phyloP scores from a whole-genome alignment of 2,329 filamentous ascomycete species.

The Phialemoniopsis sp. region DNA sequence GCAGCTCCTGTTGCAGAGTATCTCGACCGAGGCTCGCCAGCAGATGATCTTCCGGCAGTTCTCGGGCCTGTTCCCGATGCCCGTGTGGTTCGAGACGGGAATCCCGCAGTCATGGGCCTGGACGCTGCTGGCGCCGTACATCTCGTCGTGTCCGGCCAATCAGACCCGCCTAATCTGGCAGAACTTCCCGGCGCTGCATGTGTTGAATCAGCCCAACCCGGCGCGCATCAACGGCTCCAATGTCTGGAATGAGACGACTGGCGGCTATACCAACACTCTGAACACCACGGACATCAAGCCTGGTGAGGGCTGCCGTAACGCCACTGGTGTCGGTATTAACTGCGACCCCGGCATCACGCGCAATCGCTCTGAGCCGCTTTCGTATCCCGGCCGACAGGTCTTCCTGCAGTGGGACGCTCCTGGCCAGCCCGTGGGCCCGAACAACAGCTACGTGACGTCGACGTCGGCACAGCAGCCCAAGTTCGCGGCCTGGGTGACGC shows the following conservation, averaged over 20 bases:
- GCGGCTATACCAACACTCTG: slow-evolving; percentile 53
- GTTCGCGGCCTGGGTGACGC: slow-evolving; percentile 73
- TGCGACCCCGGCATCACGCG: slow-evolving; percentile 63
- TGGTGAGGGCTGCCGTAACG: slow-evolving; percentile 52
- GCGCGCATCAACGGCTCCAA: slow-evolving; percentile 61
- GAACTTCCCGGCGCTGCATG: slow-evolving; percentile 70
- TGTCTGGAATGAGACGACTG: slow-evolving; percentile 59
- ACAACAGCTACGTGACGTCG: slow-evolving; percentile 74
- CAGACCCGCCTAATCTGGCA: slow-evolving; percentile 78
- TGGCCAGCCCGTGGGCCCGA: slow-evolving; percentile 67
- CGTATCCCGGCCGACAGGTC: slow-evolving; percentile 69
- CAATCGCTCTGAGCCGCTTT: slow-evolving; percentile 68
- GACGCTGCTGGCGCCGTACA: slow-evolving; percentile 78
- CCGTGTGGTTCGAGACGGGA: slow-evolving; percentile 75
- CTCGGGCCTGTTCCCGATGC: slow-evolving; percentile 74
- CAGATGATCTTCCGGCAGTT: slow-evolving; percentile 85
- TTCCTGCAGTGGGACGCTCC: slow-evolving; percentile 70
- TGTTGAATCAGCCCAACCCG: slow-evolving; percentile 75
- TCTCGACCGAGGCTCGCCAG: slow-evolving; percentile 76
- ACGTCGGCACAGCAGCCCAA: slow-evolving; percentile 53
- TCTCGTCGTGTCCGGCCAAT: slow-evolving; percentile 68
- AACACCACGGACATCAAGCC: slow-evolving; percentile 37
- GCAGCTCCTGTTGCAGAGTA: slow-evolving; percentile 69
- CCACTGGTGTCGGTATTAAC: slow-evolving; percentile 46
- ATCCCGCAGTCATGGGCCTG: slow-evolving; percentile 83